Percentiles rank a stretch among this genome's conserved stretches.
phyloP scores from a whole-genome alignment of 148 eudicot genomes.

The Rhododendron molle region DNA sequence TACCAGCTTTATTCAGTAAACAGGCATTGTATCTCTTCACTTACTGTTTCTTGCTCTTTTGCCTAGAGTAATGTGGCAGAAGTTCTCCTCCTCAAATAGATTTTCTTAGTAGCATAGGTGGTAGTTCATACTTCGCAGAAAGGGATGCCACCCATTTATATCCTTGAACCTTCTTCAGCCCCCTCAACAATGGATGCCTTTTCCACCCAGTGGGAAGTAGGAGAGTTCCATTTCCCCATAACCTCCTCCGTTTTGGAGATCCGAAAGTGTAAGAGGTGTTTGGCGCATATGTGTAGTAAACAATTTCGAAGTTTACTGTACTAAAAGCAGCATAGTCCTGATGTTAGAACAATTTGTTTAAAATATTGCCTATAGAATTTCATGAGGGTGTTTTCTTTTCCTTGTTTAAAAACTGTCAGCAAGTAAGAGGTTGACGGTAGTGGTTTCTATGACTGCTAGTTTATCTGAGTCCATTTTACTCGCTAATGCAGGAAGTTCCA shows the following conservation, averaged over 20 bases:
- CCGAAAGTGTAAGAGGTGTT: neutral
- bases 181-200: neutral
- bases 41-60: neutral
- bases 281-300: neutral
- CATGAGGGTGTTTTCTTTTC: neutral
- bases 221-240: neutral
- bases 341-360: neutral
- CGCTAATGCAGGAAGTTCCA: constrained; percentile 57
- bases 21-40: neutral
- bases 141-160: neutral
- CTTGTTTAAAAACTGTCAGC: neutral
- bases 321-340: neutral
- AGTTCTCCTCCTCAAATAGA: neutral
- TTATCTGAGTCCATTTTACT: neutral
- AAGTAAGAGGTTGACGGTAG: neutral
- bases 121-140: neutral
- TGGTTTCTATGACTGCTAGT: neutral
- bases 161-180: neutral
- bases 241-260: neutral
- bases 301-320: neutral
- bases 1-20: neutral
- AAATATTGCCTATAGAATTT: neutral
- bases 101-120: no score
- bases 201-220: neutral
- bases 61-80: neutral